A percentile compares a stretch with the other conserved stretches of the same genome.
Conservation (phyloP, 768 basidiomycete species). For the Lactarius trivialis region DNA sequence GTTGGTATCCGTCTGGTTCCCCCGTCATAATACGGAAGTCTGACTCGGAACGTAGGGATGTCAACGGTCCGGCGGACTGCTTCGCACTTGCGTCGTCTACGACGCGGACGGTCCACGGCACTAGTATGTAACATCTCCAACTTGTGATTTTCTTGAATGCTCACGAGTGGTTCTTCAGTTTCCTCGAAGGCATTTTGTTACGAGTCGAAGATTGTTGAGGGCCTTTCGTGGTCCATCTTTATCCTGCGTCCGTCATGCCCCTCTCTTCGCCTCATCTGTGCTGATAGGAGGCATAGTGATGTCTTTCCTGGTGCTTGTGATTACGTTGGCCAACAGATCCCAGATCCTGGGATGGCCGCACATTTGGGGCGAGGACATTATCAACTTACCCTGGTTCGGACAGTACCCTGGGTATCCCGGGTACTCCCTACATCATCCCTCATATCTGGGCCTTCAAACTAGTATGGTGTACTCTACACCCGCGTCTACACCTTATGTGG, state of each 20-base stretch:
- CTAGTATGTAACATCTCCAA: slow-evolving; percentile 37
- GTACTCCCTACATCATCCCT: not conserved
- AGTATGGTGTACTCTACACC: not conserved
- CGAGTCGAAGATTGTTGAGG: slow-evolving; percentile 73
- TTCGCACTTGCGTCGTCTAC: slow-evolving; percentile 39
- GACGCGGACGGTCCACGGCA: slow-evolving; percentile 46
- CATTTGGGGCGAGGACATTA: slow-evolving; percentile 52
- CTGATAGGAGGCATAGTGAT: slow-evolving; percentile 30
- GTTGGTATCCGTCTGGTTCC: slow-evolving; percentile 8
- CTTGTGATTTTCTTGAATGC: not conserved
- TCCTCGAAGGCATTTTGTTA: slow-evolving; percentile 56
- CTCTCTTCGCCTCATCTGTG: slow-evolving; percentile 4
- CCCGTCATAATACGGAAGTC: not conserved
- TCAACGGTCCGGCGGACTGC: slow-evolving; percentile 61
- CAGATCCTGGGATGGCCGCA: slow-evolving; percentile 45
- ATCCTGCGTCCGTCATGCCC: slow-evolving; percentile 36
- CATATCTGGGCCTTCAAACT: not conserved
- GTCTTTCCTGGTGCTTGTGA: slow-evolving; percentile 39
- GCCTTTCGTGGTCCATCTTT: slow-evolving; percentile 73
- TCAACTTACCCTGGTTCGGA: slow-evolving; percentile 72
- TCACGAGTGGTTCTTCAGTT: slow-evolving; percentile 35
- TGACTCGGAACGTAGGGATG: slow-evolving; percentile 42
- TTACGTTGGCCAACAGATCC: slow-evolving; percentile 50
- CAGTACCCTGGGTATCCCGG: slow-evolving; percentile 55
- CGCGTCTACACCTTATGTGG: not conserved